A percentile compares a stretch with the other conserved stretches of the same genome.
phyloP scores from a whole-genome alignment of 768 basidiomycete genomes.

The Agaricus subrufescens region DNA sequence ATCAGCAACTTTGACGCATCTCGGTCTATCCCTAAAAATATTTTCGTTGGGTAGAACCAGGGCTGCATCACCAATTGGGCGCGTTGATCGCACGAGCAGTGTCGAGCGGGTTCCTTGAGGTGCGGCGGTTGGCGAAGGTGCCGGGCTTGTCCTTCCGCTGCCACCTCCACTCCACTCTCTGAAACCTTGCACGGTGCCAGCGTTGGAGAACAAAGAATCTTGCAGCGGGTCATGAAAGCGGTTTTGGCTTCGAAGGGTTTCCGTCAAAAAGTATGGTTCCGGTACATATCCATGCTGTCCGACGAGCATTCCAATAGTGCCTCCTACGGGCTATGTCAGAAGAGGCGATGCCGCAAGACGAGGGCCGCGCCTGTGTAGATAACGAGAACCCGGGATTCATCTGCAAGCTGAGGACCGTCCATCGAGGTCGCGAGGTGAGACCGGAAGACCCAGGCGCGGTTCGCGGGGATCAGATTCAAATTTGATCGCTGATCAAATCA shows the following conservation, averaged over 20 bases:
- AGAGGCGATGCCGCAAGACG: not conserved
- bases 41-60: slow-evolving; percentile 26
- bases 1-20: slow-evolving; percentile 50
- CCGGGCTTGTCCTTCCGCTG: slow-evolving; percentile 51
- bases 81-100: slow-evolving; percentile 61
- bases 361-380: slow-evolving; percentile 65
- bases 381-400: slow-evolving; percentile 79
- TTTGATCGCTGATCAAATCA: not conserved
- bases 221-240: slow-evolving; percentile 91
- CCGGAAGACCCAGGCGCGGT: not conserved
- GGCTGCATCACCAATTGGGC: slow-evolving; percentile 52
- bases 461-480: not conserved
- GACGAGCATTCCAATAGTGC: slow-evolving; percentile 87
- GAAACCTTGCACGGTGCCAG: slow-evolving; percentile 74
- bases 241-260: slow-evolving; percentile 74
- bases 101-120: slow-evolving; percentile 31
- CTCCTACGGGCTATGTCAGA: slow-evolving; percentile 32
- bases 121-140: slow-evolving; percentile 19
- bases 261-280: slow-evolving; percentile 84
- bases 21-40: slow-evolving; percentile 24
- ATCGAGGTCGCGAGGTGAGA: slow-evolving; percentile 23
- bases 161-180: slow-evolving; percentile 62
- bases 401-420: slow-evolving; percentile 45
- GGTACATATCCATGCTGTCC: slow-evolving; percentile 76
- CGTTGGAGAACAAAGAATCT: slow-evolving; percentile 81